These are phyloP conservation scores for Wickerhamomyces sp. DNA, from an alignment of 1,139 yeast genomes.

Conservation along the genomic window DNA sequence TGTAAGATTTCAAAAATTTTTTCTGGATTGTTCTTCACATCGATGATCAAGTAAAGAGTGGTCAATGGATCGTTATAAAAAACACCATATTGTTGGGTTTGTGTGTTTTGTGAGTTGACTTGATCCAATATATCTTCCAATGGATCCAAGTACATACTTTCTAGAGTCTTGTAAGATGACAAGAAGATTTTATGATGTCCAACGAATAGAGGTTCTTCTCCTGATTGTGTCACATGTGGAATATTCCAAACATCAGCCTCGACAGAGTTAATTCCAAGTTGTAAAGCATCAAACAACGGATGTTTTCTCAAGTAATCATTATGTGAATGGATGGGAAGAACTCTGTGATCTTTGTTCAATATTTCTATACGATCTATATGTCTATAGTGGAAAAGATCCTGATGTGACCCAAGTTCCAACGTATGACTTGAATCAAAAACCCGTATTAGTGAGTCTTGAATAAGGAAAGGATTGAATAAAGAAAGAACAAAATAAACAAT, in stretches of 20 bases:
- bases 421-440: too few relatives aligned
- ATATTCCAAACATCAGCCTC: constrained; percentile 67
- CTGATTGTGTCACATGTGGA: constrained; percentile 6
- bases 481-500: background rate
- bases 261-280: constrained; percentile 53
- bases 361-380: background rate
- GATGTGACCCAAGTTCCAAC: too few relatives aligned
- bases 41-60: constrained; percentile 41
- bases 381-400: too few relatives aligned
- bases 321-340: constrained; percentile 52
- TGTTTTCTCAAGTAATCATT: constrained; percentile 68
- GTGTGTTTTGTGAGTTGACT: constrained; percentile 16
- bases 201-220: constrained; percentile 46
- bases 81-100: constrained; percentile 30
- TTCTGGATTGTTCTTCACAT: constrained; percentile 39
- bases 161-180: constrained; percentile 39
- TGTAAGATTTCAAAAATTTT: constrained; percentile 31
- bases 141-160: constrained; percentile 49
- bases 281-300: constrained; percentile 61
- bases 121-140: constrained; percentile 43
- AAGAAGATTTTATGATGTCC: constrained; percentile 58
- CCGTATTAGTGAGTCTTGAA: background rate
- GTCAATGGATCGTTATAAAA: constrained; percentile 35
- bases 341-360: constrained; percentile 10
- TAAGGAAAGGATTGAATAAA: background rate